Percentiles rank a stretch among this genome's conserved stretches.
Conservation (phyloP, 805 yeast genomes). For the Candida namnaoensis region DNA sequence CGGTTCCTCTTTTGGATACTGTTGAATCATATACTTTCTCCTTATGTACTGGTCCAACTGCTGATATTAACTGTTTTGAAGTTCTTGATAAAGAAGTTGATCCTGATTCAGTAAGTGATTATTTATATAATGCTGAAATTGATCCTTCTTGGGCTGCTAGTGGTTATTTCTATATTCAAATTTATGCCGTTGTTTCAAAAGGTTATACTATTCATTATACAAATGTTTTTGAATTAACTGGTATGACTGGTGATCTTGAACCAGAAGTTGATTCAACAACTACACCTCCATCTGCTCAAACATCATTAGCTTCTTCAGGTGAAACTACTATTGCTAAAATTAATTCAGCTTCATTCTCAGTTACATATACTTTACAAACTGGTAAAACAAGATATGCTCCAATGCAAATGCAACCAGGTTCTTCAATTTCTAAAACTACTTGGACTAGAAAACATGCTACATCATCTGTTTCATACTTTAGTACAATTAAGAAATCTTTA, state of each 20-base stretch:
- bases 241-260: conserved; percentile 57
- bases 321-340: conserved; percentile 29
- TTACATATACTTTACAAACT: conserved; percentile 73
- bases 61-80: conserved; percentile 32
- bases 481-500: conserved; percentile 26
- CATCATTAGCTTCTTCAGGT: conserved; percentile 20
- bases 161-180: conserved; percentile 71
- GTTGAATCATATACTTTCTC: conserved; percentile 38
- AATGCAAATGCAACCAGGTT: conserved; percentile 85
- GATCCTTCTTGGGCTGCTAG: conserved; percentile 38
- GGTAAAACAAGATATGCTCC: conserved; percentile 81
- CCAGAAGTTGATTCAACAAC: conserved; percentile 33
- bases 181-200: conserved; percentile 32
- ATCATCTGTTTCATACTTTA: conserved; percentile 54
- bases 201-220: conserved; percentile 60
- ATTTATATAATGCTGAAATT: conserved; percentile 31
- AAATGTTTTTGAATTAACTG: conserved; percentile 52
- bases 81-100: conserved; percentile 21
- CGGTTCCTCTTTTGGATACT: conserved; percentile 34
- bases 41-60: conserved; percentile 66
- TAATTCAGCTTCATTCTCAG: conserved; percentile 44
- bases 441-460: conserved; percentile 66
- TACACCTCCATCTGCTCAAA: conserved; percentile 33
- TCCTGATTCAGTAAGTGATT: conserved; percentile 21
- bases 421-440: conserved; percentile 51